A percentile compares a stretch with the other conserved stretches of the same genome.
Evolutionary conservation across 148 eudicot genomes (phyloP).

Genomic region (Cornus florida): DNA sequence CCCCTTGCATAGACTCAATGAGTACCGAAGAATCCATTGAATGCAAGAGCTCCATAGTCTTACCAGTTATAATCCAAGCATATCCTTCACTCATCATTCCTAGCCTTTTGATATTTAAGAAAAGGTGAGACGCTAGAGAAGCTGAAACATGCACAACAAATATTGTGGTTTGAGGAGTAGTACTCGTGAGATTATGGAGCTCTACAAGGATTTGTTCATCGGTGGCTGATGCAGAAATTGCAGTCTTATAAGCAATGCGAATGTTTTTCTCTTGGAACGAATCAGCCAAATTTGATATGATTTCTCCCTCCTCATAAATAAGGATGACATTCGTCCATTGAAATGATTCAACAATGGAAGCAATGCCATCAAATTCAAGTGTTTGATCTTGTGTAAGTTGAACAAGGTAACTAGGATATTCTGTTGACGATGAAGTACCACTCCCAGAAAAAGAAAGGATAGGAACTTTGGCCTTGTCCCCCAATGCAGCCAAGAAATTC

Average conservation of each 20-base stretch:
- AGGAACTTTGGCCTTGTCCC: too few relatives aligned
- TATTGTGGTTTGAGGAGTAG: neutral
- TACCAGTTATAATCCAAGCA: conserved; percentile 17
- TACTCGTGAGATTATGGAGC: neutral
- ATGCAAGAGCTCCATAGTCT: neutral
- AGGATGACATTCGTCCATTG: conserved; percentile 4
- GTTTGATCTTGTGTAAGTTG: conserved; percentile 1
- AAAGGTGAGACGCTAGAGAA: neutral
- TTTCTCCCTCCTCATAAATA: conserved; percentile 1
- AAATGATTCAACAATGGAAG: neutral
- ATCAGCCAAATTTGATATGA: neutral
- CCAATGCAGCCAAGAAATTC: too few relatives aligned
- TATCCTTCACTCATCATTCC: conserved; percentile 16
- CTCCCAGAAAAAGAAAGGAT: too few relatives aligned
- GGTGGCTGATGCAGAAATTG: neutral
- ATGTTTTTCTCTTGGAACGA: neutral
- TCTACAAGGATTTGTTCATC: conserved; percentile 8
- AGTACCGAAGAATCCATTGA: conserved; percentile 3
- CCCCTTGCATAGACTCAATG: conserved; percentile 28
- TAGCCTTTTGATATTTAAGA: neutral
- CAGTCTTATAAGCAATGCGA: neutral
- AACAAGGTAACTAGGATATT: neutral
- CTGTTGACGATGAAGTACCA: too few relatives aligned
- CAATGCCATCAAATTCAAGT: neutral
- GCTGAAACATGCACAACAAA: conserved; percentile 12